phyloP scores from a whole-genome alignment of 495 filamentous ascomycete genomes.

The Cenococcum geophilum region DNA sequence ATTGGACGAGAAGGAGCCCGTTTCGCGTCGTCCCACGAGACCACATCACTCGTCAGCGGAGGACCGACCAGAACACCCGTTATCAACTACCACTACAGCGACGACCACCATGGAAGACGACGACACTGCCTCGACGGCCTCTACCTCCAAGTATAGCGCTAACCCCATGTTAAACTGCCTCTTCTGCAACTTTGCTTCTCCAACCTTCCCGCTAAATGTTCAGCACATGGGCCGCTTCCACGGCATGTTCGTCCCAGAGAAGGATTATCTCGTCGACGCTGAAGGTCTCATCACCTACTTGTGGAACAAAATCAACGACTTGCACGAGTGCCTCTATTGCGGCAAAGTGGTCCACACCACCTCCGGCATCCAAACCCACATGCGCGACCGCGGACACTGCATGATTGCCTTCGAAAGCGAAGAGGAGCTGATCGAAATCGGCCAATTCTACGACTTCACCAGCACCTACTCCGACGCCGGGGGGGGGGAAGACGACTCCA shows the following conservation, averaged over 20 bases:
- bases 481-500: constrained; percentile 42
- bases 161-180: constrained; percentile 63
- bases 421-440: constrained; percentile 87
- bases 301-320: constrained; percentile 64
- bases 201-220: constrained; percentile 64
- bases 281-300: constrained; percentile 76
- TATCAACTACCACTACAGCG: constrained; percentile 27
- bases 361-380: constrained; percentile 80
- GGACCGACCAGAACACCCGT: constrained; percentile 40
- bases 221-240: constrained; percentile 87
- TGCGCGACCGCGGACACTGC: constrained; percentile 94
- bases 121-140: constrained; percentile 11
- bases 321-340: constrained; percentile 79
- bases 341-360: constrained; percentile 66
- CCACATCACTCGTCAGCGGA: constrained; percentile 50
- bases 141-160: constrained; percentile 12
- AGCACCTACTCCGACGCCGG: constrained; percentile 83
- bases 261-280: constrained; percentile 68
- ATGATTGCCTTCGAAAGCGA: constrained; percentile 89
- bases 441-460: constrained; percentile 97
- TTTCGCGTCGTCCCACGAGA: constrained; percentile 50
- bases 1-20: constrained; percentile 52
- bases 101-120: constrained; percentile 7
- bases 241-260: constrained; percentile 94
- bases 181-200: constrained; percentile 80